Conservation (phyloP, 176 grass and related monocot genomes). For the bread wheat (Triticum aestivum) region DNA sequence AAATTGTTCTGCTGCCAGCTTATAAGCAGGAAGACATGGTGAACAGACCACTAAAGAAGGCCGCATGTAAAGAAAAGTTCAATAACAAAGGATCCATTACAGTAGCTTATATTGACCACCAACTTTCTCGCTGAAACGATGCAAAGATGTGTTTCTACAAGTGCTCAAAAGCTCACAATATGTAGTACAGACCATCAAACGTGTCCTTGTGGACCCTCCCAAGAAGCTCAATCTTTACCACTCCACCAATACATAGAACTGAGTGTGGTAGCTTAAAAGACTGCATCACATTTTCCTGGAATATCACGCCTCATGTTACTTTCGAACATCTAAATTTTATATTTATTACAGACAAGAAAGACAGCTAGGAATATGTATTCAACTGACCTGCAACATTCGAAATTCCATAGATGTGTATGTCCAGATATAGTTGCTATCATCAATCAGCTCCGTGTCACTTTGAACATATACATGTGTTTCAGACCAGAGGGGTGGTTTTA, state of each 20-base stretch:
- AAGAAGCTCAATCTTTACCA: slow-evolving; percentile 68
- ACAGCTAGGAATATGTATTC: background rate
- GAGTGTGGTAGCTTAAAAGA: slow-evolving; percentile 65
- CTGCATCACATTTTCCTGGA: slow-evolving; percentile 66
- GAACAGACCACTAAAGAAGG: no score
- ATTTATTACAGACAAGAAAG: background rate
- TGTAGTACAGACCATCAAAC: slow-evolving; percentile 60
- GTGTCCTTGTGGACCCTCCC: slow-evolving; percentile 64
- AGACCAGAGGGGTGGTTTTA: slow-evolving; percentile 18
- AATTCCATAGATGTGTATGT: slow-evolving; percentile 68
- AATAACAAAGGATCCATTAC: no score
- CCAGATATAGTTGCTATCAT: slow-evolving; percentile 50
- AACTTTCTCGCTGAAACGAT: no score
- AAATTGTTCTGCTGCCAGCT: no score
- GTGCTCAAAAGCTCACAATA: slow-evolving; percentile 50
- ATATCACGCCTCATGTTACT: slow-evolving; percentile 11
- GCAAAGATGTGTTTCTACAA: background rate
- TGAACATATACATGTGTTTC: slow-evolving; percentile 27
- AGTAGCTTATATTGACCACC: no score
- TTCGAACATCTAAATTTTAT: background rate
- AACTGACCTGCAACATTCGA: slow-evolving; percentile 61
- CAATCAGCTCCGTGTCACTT: slow-evolving; percentile 17
- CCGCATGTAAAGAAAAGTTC: no score
- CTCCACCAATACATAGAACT: slow-evolving; percentile 70
- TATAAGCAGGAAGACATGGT: no score